Percentiles rank a stretch among this genome's conserved stretches.
Evolutionary conservation across 208 protist genomes (phyloP).

Genomic region (Wallacemonas rigidus): DNA sequence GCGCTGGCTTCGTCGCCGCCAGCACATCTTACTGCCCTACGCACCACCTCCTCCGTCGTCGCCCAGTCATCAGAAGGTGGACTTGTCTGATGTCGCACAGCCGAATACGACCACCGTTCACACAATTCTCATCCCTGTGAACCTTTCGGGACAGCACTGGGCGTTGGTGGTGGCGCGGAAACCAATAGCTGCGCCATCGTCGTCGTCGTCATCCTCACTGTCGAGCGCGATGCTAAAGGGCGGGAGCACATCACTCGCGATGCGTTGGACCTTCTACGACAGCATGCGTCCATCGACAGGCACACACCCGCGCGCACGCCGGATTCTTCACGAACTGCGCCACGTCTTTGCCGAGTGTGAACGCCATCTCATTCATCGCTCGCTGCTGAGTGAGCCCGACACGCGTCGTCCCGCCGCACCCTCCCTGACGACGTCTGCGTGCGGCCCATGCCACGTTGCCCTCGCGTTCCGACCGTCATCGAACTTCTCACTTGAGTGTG

Average conservation of each 20-base stretch:
- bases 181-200: conserved; percentile 6
- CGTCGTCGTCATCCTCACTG: background rate
- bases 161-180: conserved; percentile 67
- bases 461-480: background rate
- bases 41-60: conserved; percentile 1
- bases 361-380: conserved; percentile 16
- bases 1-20: conserved; percentile 75
- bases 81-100: background rate
- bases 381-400: background rate
- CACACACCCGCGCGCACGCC: conserved; percentile 16
- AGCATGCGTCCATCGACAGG: conserved; percentile 43
- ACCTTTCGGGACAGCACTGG: conserved; percentile 76
- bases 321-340: conserved; percentile 17
- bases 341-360: conserved; percentile 22
- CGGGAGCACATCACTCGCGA: background rate
- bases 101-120: conserved; percentile 33
- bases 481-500: conserved; percentile 5
- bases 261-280: conserved; percentile 68
- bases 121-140: conserved; percentile 73
- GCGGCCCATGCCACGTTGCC: conserved; percentile 6
- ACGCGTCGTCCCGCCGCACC: background rate
- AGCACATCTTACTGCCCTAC: conserved; percentile 57
- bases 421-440: background rate
- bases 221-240: background rate
- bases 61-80: background rate